A percentile compares a stretch with the other conserved stretches of the same genome.
Conservation (phyloP, 345 rosid genomes). For the Hibiscus trionum region DNA sequence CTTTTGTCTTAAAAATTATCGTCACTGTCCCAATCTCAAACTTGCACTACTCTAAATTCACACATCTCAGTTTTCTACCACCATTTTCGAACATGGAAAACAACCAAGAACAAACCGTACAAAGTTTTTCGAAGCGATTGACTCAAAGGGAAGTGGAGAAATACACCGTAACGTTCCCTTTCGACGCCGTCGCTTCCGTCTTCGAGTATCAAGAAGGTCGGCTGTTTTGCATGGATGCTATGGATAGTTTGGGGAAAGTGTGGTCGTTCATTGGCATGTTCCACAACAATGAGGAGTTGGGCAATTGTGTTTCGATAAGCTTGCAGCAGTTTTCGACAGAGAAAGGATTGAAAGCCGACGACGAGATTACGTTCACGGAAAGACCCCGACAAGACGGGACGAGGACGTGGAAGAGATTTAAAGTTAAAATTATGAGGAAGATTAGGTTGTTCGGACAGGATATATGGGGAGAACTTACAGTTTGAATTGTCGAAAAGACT, state of each 20-base stretch:
- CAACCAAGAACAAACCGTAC: background rate
- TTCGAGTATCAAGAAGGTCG: background rate
- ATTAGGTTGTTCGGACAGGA: background rate
- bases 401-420: background rate
- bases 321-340: background rate
- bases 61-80: background rate
- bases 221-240: background rate
- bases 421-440: background rate
- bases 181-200: background rate
- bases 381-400: background rate
- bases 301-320: background rate
- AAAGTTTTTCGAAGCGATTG: background rate
- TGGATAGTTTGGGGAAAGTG: background rate
- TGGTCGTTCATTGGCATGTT: background rate
- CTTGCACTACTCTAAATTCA: too few relatives aligned
- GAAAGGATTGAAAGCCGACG: background rate
- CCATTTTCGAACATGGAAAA: background rate
- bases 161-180: background rate
- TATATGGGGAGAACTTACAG: background rate
- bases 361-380: background rate
- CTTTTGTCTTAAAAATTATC: too few relatives aligned
- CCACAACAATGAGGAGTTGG: background rate
- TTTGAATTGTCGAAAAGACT: background rate
- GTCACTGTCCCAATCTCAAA: too few relatives aligned
- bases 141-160: background rate